Base-by-base conservation (phyloP, 768 basidiomycete genomes). In the Lactifluus piperatus region DNA sequence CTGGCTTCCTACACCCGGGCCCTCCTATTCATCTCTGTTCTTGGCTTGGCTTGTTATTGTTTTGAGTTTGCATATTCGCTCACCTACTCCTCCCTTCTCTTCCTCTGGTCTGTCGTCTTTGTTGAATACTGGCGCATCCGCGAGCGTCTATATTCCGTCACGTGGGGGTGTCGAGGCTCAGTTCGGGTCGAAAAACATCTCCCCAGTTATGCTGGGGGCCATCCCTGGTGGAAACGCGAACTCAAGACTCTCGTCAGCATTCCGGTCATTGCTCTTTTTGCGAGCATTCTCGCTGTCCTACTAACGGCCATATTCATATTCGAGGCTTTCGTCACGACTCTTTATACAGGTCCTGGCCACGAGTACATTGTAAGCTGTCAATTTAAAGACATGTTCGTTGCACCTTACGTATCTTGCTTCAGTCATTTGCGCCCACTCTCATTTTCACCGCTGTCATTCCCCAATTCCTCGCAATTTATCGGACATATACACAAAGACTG, bases 121-220 rank as follows among this genome's bases (percentile, higher is more conserved):
- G 87, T 94, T 61, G 94, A 97, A 70, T 86, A 84, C 76, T 99
- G 95, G 95, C 81, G 88, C 29, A 80, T 97, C 37, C 82, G 82
- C 58, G 91, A 98, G 71, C 82, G 87, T 18, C 82, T 85, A 41
- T 75, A 95, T n/a, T 83, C 91, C 2, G 79, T 93, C 48, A 78
- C 83, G 30, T 94, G 91, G 77, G 87, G 88, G 4, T 90, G 88
- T 0, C 81, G 82, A 27, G 88, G 88, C 22, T 83, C 86, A 0
- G 83, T 84, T 71, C 81, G 79, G 30, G 88, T 90, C 7, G 91
- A 93, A 68, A 83, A 82, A 61, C 80, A 81, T 16, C 81, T 88
- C 24, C 80, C 81, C 1, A 80, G 83, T 46, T 82, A 82, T 67
- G 68, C 68, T 2, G 54, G 68, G 3, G 77, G 79, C 22, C 75